These are phyloP conservation scores for Colletotrichum costaricense DNA, from an alignment of 2,329 filamentous ascomycete genomes.

Conservation along the genomic window DNA sequence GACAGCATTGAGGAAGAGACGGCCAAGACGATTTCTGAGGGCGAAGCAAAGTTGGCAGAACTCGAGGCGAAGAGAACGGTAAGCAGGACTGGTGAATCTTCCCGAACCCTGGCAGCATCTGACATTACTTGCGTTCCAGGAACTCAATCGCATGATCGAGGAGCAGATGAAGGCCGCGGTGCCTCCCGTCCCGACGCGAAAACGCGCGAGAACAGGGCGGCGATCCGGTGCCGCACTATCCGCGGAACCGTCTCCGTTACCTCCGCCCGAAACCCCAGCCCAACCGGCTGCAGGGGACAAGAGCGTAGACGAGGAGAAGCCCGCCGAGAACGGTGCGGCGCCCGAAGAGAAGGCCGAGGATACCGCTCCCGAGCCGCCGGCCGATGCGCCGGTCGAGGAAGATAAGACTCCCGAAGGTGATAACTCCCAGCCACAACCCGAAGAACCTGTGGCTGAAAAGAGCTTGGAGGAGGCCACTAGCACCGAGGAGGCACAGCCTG, in stretches of 20 bases:
- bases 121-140: conserved; percentile 40
- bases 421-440: conserved; percentile 29
- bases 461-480: conserved; percentile 16
- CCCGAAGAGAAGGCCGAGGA: neutral
- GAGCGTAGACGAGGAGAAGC: neutral
- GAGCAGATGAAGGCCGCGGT: conserved; percentile 50
- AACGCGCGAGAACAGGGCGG: conserved; percentile 27
- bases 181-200: conserved; percentile 41
- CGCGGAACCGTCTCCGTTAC: conserved; percentile 19
- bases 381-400: conserved; percentile 9
- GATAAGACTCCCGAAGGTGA: conserved; percentile 19
- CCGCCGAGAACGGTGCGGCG: neutral
- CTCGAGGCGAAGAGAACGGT: conserved; percentile 49
- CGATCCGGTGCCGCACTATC: neutral
- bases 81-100: neutral
- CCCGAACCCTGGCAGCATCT: neutral
- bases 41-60: conserved; percentile 44
- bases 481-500: neutral
- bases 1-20: conserved; percentile 47
- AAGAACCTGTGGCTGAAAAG: conserved; percentile 34
- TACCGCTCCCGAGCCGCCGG: neutral
- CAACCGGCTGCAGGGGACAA: neutral
- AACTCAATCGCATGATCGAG: conserved; percentile 56
- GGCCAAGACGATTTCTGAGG: conserved; percentile 43
- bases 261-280: neutral